These are phyloP conservation scores for Xylariaceae sp. DNA, from an alignment of 2,329 filamentous ascomycete genomes.

Conservation along the genomic window DNA sequence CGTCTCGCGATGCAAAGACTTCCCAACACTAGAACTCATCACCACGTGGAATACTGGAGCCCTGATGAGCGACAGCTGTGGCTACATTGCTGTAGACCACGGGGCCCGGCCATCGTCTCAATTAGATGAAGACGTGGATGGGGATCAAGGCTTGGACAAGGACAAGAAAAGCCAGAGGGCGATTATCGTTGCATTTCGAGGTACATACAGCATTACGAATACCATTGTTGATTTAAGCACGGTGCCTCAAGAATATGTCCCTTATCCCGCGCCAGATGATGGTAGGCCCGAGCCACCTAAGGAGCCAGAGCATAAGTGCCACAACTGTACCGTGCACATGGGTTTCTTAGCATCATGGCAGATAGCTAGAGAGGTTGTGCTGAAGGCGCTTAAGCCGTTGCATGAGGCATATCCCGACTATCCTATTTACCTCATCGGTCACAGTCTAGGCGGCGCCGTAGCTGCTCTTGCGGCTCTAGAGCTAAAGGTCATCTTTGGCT, in stretches of 20 bases:
- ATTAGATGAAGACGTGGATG: constrained; percentile 4
- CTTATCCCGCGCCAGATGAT: constrained; percentile 69
- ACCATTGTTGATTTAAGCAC: constrained; percentile 89
- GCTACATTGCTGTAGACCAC: constrained; percentile 90
- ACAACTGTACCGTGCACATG: constrained; percentile 88
- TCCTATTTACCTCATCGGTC: constrained; percentile 77
- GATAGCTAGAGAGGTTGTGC: constrained; percentile 68
- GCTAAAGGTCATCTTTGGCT: constrained; percentile 71
- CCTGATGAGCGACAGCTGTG: constrained; percentile 86
- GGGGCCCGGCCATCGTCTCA: constrained; percentile 32
- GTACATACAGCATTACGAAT: constrained; percentile 92
- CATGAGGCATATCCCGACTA: constrained; percentile 68
- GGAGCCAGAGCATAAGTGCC: constrained; percentile 61
- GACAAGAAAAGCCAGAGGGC: constrained; percentile 34
- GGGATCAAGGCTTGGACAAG: constrained; percentile 7
- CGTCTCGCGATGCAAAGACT: constrained; percentile 81
- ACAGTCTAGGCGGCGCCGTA: constrained; percentile 90
- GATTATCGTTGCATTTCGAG: constrained; percentile 87
- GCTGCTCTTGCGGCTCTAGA: constrained; percentile 86
- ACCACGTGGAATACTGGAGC: constrained; percentile 89
- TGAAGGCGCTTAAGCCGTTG: constrained; percentile 66
- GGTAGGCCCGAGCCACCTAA: constrained; percentile 39
- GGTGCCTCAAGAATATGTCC: constrained; percentile 85
- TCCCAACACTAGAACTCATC: constrained; percentile 76
- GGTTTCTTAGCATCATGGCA: constrained; percentile 89